phyloP scores from a whole-genome alignment of 768 basidiomycete species.

The Jaapia argillacea region DNA sequence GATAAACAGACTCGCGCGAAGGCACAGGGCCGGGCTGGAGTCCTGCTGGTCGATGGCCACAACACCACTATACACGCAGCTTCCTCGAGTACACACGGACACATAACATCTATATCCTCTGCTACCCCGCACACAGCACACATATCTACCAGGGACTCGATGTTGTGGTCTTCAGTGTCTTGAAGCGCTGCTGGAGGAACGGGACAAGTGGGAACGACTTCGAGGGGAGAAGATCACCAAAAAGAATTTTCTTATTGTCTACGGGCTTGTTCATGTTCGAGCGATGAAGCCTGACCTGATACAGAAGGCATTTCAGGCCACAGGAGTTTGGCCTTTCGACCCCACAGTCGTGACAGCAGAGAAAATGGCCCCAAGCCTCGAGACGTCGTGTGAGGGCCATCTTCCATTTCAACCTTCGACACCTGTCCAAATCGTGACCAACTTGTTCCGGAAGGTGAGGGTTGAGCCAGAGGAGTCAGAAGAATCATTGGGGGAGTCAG shows the following conservation, averaged over 20 bases:
- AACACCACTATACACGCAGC: conserved; percentile 26
- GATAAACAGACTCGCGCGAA: conserved; percentile 19
- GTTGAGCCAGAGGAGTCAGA: too few species aligned
- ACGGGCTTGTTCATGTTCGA: conserved; percentile 19
- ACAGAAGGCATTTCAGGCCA: conserved; percentile 25
- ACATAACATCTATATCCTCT: conserved; percentile 27
- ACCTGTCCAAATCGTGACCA: too few species aligned
- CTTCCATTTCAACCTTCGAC: conserved; percentile 15
- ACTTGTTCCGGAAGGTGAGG: too few species aligned
- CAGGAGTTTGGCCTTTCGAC: conserved; percentile 29
- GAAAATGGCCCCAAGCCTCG: conserved; percentile 26
- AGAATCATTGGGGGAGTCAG: too few species aligned
- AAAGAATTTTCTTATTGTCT: conserved; percentile 27
- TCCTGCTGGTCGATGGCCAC: conserved; percentile 36
- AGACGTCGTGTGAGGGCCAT: conserved; percentile 13
- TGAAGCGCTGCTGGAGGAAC: conserved; percentile 23
- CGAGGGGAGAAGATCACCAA: conserved; percentile 19
- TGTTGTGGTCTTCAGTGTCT: conserved; percentile 22
- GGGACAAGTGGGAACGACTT: conserved; percentile 13
- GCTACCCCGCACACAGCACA: conserved; percentile 34
- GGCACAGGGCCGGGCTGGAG: conserved; percentile 12
- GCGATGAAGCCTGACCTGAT: conserved; percentile 23
- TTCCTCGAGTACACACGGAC: conserved; percentile 28
- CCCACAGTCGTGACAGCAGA: conserved; percentile 19
- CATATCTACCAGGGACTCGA: conserved; percentile 37